These are phyloP conservation scores for Verticillium dahliae DNA, from an alignment of 2,329 filamentous ascomycete genomes.

Conservation along the genomic window DNA sequence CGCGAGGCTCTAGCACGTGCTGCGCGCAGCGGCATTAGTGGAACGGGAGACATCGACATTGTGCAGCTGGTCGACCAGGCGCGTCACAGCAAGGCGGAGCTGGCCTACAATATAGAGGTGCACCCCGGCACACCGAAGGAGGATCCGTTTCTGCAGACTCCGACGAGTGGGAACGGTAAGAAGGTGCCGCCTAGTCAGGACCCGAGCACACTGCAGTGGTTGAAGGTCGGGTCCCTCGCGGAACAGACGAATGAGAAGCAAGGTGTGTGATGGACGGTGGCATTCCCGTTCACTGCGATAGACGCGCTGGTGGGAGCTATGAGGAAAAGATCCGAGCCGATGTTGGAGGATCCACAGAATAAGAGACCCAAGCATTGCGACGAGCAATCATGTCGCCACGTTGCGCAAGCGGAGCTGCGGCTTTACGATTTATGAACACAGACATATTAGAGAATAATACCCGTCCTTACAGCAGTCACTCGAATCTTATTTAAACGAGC, in stretches of 20 bases:
- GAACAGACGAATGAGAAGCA: not conserved
- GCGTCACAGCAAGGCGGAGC: constrained; percentile 4
- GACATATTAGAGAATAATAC: not conserved
- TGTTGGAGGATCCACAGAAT: not conserved
- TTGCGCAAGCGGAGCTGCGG: not conserved
- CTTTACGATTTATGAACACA: not conserved
- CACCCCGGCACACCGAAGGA: constrained; percentile 32
- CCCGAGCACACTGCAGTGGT: constrained; percentile 19
- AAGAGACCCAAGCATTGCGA: not conserved
- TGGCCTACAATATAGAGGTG: constrained; percentile 23
- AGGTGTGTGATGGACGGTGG: not conserved
- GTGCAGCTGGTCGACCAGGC: constrained; percentile 7
- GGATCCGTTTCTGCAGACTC: constrained; percentile 26
- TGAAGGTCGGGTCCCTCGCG: constrained; percentile 4
- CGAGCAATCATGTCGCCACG: not conserved
- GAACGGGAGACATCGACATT: constrained; percentile 9
- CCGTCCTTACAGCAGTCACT: not conserved
- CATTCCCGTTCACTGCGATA: no score
- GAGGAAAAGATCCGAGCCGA: not conserved
- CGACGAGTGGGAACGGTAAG: constrained; percentile 15
- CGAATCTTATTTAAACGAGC: not conserved
- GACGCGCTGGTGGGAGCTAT: no score
- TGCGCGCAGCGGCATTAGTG: constrained; percentile 3
- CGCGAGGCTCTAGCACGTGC: constrained; percentile 11
- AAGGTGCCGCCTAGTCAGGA: constrained; percentile 34